phyloP scores from a whole-genome alignment of 495 filamentous ascomycete genomes.

The Penicillium arizonense region DNA sequence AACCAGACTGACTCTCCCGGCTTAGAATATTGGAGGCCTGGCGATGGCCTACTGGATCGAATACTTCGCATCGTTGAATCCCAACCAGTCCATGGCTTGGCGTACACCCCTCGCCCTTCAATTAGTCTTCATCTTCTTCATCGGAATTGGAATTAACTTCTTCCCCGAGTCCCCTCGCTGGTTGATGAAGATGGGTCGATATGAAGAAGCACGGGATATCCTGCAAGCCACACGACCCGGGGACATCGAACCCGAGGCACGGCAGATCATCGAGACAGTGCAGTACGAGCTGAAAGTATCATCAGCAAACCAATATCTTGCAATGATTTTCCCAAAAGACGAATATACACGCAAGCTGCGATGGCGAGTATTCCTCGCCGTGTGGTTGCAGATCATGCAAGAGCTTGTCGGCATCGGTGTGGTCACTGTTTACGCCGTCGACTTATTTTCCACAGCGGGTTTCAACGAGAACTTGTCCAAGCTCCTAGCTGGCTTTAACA shows the following conservation, averaged over 20 bases:
- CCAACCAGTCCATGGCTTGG: slow-evolving; percentile 27
- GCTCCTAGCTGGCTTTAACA: neutral
- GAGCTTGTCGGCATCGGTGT: neutral
- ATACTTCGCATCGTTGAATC: slow-evolving; percentile 35
- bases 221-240: slow-evolving; percentile 32
- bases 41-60: slow-evolving; percentile 60
- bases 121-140: slow-evolving; percentile 48
- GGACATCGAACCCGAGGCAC: slow-evolving; percentile 13
- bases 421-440: neutral
- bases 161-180: slow-evolving; percentile 58
- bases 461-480: neutral
- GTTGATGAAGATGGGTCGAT: slow-evolving; percentile 47
- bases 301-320: neutral
- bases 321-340: neutral
- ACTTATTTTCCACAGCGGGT: neutral
- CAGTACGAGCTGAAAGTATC: slow-evolving; percentile 14
- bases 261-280: neutral
- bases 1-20: neutral
- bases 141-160: slow-evolving; percentile 44
- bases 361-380: neutral
- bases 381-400: neutral
- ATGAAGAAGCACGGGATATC: slow-evolving; percentile 53
- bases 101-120: slow-evolving; percentile 51
- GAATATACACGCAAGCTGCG: neutral
- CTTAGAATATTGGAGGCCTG: neutral